Evolutionary conservation across 306 rosid species (phyloP), one percentile per base, ranked within the genome.

Genomic region (Canavalia ensiformis): DNA sequence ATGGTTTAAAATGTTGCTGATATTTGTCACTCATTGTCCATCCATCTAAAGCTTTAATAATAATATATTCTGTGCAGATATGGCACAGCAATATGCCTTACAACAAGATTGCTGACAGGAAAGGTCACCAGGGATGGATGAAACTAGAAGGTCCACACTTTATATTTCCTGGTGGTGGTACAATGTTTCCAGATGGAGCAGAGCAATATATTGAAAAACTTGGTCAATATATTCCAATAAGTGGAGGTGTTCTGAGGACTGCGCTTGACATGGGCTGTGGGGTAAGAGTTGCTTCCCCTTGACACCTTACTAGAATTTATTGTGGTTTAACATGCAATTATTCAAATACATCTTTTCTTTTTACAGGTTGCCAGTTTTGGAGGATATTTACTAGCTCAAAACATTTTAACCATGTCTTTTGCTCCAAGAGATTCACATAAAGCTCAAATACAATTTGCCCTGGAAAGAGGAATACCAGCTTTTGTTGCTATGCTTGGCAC

Each of bases 71-170:
- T 77, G 64, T 81, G 85, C 88, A 95, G 99, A 93, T 93, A 82
- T 95, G 99, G 97, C 91, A 95, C 72, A 50, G 70, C 86, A 95
- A 95, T 88, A 93, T 93, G 97, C 99, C 99, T 60, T 87, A 95
- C 90, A 88, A 88, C 85, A 95, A 95, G 89, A 91, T 95, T 60
- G 99, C 97, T 6, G 99, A 95, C 81, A 86, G 99, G 89, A 95
- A 95, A 87, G 99, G 97, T 84, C 97, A 95, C 83, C 97, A 93
- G 76, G 98, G 99, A 74, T 95, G 99, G 99, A 93, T 95, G 99
- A 93, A 91, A 81, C 85, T 70, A 84, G 98, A 95, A 81, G 99
- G 97, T 68, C 82, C 86, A 34, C 75, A 90, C 77, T 95, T 95
- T 85, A 83, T 93, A 89, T 95, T 95, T 88, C 99, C 99, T 42